Base-by-base conservation (phyloP, 306 rosid genomes). In the Sphenostylis stenocarpa region DNA sequence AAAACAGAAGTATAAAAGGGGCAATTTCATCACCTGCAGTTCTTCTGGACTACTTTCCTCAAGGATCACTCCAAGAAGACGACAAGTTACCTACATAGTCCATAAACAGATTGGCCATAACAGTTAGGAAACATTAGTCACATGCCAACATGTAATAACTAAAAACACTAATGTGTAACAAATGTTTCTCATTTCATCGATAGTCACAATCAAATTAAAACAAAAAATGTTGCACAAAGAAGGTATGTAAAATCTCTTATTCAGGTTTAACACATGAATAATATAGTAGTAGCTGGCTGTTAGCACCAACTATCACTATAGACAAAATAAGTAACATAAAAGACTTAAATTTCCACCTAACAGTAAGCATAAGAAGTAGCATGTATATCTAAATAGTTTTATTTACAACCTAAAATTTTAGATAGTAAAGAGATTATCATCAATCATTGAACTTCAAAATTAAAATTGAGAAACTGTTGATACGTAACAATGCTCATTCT, bases 21-120 rank as follows among this genome's bases (percentile, higher is more conserved):
- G 72, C 23, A 86, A 84, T 36, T 16, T 70, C 71, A 87, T 60
- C 55, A 92, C 99, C 97, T 95, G 97, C 83, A 92, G 93, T 81
- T 95, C 99, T 83, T 92, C 97, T 21, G 97, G 90, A 82, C 62
- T 88, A 77, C 70, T 90, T 92, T 95, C 97, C 82, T 91, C 97
- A 14, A 95, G 87, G 67, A 95, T 73, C 65, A 95, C 96, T 82
- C 99, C 99, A 58, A 91, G 87, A 65, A 95, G 88, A 43, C 91
- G 90, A 69, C 99, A 92, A 7, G 97, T 95, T 79, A 92, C 97
- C 99, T 95, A 60, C 60, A 78, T 29, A 78, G 61, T 72, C 75
- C 41, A 64, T 51, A 45, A 63, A 61, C 12, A 64, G 29, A 67
- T 66, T 7, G 44, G 67, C 64, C 67, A 68, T 44, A 15, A n/a